Conservation (phyloP, 768 basidiomycete genomes). For the Royoungia palumana region DNA sequence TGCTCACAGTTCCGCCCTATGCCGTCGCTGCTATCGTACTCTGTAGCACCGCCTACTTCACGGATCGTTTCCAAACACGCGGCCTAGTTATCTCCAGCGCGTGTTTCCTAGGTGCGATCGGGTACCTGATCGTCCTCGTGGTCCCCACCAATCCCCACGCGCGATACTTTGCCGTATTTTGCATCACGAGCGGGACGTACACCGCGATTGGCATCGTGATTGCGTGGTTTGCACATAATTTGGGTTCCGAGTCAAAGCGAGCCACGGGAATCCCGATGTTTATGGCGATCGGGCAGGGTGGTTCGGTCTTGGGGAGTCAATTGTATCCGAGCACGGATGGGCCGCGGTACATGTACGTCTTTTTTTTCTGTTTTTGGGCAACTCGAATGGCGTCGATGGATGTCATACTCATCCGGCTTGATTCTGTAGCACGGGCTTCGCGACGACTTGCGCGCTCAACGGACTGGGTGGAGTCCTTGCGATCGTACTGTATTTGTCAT, state of each 20-base stretch:
- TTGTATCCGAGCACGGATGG: conserved; percentile 63
- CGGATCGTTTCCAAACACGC: conserved; percentile 65
- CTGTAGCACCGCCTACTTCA: conserved; percentile 52
- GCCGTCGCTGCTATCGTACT: conserved; percentile 67
- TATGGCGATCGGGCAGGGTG: conserved; percentile 78
- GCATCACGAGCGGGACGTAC: conserved; percentile 74
- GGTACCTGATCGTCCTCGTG: conserved; percentile 62
- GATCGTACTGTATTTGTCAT: conserved; percentile 55
- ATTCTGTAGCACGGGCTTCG: conserved; percentile 47
- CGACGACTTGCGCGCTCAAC: conserved; percentile 41
- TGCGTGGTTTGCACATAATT: conserved; percentile 78
- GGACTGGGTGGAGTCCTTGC: conserved; percentile 24
- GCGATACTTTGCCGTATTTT: conserved; percentile 78
- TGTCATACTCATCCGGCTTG: too few relatives aligned
- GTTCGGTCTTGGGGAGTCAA: conserved; percentile 73
- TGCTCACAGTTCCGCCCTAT: conserved; percentile 82
- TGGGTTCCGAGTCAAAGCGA: conserved; percentile 75
- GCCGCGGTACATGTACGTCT: conserved; percentile 59
- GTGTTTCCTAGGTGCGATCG: conserved; percentile 31
- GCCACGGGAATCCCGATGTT: conserved; percentile 76
- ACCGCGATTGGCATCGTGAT: conserved; percentile 71
- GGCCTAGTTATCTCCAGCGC: conserved; percentile 36
- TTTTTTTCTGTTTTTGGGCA: background rate
- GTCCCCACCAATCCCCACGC: conserved; percentile 53
- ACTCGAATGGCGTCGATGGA: background rate